phyloP scores from a whole-genome alignment of 208 protist species.

The Kentomonas sorsogonicus region DNA sequence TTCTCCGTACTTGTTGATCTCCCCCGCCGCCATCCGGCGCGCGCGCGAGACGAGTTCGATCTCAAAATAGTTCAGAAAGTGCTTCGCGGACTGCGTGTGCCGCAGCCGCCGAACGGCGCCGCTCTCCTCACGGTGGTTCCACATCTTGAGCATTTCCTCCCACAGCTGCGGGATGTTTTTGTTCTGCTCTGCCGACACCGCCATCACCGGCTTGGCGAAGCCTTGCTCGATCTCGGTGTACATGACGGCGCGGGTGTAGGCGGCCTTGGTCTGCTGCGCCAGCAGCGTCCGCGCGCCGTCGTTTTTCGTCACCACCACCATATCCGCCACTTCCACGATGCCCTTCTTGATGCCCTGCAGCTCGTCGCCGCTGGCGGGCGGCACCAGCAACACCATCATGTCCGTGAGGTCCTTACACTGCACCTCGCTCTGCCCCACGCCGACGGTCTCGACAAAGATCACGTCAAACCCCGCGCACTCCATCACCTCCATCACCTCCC shows the following conservation, averaged over 20 bases:
- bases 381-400: slow-evolving; percentile 88
- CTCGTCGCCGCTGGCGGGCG: slow-evolving; percentile 91
- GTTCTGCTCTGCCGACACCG: slow-evolving; percentile 29
- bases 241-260: slow-evolving; percentile 50
- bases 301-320: slow-evolving; percentile 93
- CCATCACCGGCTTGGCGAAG: slow-evolving; percentile 43
- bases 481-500: slow-evolving; percentile 88
- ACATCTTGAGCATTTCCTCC: slow-evolving; percentile 35
- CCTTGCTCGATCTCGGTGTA: slow-evolving; percentile 38
- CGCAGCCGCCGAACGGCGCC: slow-evolving; percentile 31
- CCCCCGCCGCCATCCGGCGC: slow-evolving; percentile 23
- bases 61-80: slow-evolving; percentile 54
- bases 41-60: slow-evolving; percentile 36
- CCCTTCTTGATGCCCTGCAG: slow-evolving; percentile 93
- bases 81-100: slow-evolving; percentile 28
- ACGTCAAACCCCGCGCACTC: slow-evolving; percentile 90
- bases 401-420: slow-evolving; percentile 89
- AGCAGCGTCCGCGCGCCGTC: slow-evolving; percentile 62
- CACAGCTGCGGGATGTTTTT: slow-evolving; percentile 31
- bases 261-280: slow-evolving; percentile 37
- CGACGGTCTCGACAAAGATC: slow-evolving; percentile 95
- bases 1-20: slow-evolving; percentile 24
- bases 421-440: slow-evolving; percentile 90
- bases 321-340: slow-evolving; percentile 92
- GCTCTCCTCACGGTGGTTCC: slow-evolving; percentile 19